Evolutionary conservation across 495 filamentous ascomycete genomes (phyloP).

Genomic region (Apiosordaria backusii): DNA sequence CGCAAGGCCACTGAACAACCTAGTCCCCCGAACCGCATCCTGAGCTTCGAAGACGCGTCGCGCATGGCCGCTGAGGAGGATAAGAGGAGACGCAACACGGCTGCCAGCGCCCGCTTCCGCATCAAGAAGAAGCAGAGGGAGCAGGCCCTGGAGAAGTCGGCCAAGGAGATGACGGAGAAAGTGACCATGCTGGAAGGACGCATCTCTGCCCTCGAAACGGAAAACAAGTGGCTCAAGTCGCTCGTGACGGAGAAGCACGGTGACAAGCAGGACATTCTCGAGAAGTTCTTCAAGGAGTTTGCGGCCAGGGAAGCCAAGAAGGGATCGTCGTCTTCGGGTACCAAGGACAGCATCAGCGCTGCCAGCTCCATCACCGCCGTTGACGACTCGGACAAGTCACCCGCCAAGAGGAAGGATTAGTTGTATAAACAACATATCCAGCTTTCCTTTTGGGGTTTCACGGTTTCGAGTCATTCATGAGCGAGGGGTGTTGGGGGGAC

Average conservation of each 20-base stretch:
- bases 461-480: not conserved
- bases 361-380: constrained; percentile 10
- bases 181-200: constrained; percentile 72
- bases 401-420: constrained; percentile 18
- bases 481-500: not conserved
- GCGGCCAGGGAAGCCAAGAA: constrained; percentile 17
- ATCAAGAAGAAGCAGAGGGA: constrained; percentile 99
- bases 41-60: constrained; percentile 64
- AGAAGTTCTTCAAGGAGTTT: constrained; percentile 43
- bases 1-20: constrained; percentile 45
- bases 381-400: constrained; percentile 8
- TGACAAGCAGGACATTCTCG: constrained; percentile 48
- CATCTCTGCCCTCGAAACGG: constrained; percentile 83
- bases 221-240: constrained; percentile 95
- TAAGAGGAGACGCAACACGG: constrained; percentile 93
- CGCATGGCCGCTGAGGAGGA: constrained; percentile 89
- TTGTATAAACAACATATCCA: not conserved
- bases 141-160: constrained; percentile 81
- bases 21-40: constrained; percentile 34
- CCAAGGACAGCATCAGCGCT: constrained; percentile 19
- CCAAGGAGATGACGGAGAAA: constrained; percentile 88
- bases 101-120: constrained; percentile 89
- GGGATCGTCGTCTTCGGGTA: not conserved
- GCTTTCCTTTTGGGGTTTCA: constrained; percentile 6
- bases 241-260: constrained; percentile 90